Evolutionary conservation across 345 rosid genomes (phyloP).

Genomic region (Syzygium aromaticum): DNA sequence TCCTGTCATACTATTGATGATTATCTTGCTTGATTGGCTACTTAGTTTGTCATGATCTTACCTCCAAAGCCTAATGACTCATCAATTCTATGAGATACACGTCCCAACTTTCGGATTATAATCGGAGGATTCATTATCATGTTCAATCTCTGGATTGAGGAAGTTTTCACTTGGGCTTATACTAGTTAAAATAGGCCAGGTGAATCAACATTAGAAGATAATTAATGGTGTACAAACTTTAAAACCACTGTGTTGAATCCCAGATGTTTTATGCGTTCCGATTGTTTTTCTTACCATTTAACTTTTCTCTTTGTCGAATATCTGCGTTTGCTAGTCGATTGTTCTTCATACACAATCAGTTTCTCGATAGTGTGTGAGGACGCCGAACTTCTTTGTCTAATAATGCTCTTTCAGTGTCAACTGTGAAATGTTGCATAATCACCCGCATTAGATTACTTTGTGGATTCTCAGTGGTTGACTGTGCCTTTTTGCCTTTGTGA

Average conservation of each 20-base stretch:
- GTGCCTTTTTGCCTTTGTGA: not conserved
- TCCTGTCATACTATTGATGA: too few species aligned
- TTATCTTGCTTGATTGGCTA: not conserved
- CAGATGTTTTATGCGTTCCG: not conserved
- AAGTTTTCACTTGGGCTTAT: not conserved
- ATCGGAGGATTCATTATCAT: not conserved
- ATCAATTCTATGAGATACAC: not conserved
- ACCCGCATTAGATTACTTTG: not conserved
- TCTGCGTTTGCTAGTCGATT: not conserved
- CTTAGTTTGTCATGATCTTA: not conserved
- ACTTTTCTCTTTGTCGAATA: not conserved
- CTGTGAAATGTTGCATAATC: not conserved
- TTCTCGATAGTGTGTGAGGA: not conserved
- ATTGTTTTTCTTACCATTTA: not conserved
- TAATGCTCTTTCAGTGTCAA: not conserved
- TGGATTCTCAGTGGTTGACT: not conserved
- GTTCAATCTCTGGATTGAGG: not conserved
- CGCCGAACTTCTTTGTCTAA: not conserved
- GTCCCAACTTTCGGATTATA: not conserved
- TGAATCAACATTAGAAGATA: not conserved
- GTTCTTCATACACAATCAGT: not conserved
- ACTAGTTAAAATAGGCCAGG: not conserved
- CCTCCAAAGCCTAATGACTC: not conserved
- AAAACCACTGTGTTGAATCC: not conserved
- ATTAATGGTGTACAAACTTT: not conserved